Percentiles rank a stretch among this genome's conserved stretches.
Conservation (phyloP, 768 basidiomycete genomes). For the Kwoniella bestiolae region DNA sequence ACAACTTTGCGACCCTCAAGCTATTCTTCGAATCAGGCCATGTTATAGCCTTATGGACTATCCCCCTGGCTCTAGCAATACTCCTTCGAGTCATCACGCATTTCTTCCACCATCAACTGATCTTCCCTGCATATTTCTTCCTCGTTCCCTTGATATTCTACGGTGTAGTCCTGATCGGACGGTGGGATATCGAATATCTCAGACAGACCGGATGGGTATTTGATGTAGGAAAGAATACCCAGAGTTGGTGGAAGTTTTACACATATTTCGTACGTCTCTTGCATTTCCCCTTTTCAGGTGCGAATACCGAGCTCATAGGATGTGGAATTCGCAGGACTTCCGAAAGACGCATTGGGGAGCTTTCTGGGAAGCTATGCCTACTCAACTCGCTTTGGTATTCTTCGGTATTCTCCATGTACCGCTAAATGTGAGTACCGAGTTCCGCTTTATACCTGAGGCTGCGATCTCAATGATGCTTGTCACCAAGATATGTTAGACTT, state of each 20-base stretch:
- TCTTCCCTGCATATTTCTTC: constrained; percentile 71
- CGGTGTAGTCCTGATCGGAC: constrained; percentile 68
- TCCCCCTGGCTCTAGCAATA: constrained; percentile 76
- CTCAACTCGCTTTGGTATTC: constrained; percentile 80
- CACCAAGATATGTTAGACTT: constrained; percentile 18
- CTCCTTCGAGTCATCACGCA: constrained; percentile 78
- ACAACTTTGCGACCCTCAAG: constrained; percentile 68
- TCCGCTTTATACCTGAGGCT: neutral
- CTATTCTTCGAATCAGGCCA: constrained; percentile 70
- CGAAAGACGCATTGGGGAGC: constrained; percentile 66
- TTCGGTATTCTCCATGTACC: constrained; percentile 56
- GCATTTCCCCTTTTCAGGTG: neutral
- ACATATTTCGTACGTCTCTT: constrained; percentile 69
- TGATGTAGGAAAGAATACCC: constrained; percentile 64
- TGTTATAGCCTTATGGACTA: constrained; percentile 74
- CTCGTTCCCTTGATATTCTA: constrained; percentile 84
- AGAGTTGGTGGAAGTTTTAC: constrained; percentile 84
- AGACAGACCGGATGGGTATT: constrained; percentile 82
- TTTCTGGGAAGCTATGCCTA: constrained; percentile 83
- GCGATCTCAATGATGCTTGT: constrained; percentile 11
- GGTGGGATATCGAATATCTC: constrained; percentile 66
- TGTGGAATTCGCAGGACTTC: constrained; percentile 62
- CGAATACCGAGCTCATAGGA: neutral
- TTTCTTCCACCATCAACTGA: constrained; percentile 79
- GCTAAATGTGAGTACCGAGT: constrained; percentile 49